Percentiles rank a stretch among this genome's conserved stretches.
Conservation (phyloP, 2,329 filamentous ascomycete species). For the Neophaeococcomyces aloes region DNA sequence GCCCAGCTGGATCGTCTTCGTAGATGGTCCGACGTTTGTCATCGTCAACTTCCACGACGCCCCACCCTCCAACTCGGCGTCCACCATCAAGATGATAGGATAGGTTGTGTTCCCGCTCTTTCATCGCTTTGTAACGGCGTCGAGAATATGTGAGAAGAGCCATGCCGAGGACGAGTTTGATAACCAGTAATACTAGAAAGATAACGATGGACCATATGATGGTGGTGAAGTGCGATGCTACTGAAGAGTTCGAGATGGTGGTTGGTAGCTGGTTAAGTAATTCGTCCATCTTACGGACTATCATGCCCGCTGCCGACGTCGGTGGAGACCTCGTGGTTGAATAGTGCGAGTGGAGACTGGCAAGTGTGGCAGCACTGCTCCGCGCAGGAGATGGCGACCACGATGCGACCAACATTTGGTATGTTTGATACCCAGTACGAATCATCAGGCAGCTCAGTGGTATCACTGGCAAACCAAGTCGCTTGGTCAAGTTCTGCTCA, state of each 20-base stretch:
- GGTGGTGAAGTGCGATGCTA: slow-evolving; percentile 55
- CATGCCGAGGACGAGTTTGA: slow-evolving; percentile 85
- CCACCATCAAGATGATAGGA: slow-evolving; percentile 61
- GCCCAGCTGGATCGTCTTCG: slow-evolving; percentile 65
- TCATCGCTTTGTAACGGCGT: slow-evolving; percentile 67
- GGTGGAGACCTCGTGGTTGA: slow-evolving; percentile 52
- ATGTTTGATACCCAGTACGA: slow-evolving; percentile 85
- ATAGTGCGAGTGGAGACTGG: slow-evolving; percentile 37
- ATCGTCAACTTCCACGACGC: slow-evolving; percentile 77
- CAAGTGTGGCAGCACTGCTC: slow-evolving; percentile 28
- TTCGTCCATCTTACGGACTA: slow-evolving; percentile 28
- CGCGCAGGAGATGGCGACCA: slow-evolving; percentile 50
- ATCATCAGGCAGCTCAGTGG: slow-evolving; percentile 91
- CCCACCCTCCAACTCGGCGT: slow-evolving; percentile 68
- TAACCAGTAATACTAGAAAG: slow-evolving; percentile 73
- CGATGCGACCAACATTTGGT: slow-evolving; percentile 92
- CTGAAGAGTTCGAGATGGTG: slow-evolving; percentile 32
- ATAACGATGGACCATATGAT: slow-evolving; percentile 71
- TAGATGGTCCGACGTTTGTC: slow-evolving; percentile 81
- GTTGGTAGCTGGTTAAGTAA: slow-evolving; percentile 33
- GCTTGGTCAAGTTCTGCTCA: slow-evolving; percentile 77
- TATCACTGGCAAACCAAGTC: slow-evolving; percentile 81
- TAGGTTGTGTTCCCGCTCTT: slow-evolving; percentile 46
- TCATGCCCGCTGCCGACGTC: slow-evolving; percentile 48
- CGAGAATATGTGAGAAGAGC: slow-evolving; percentile 67